phyloP scores from a whole-genome alignment of 2,329 filamentous ascomycete genomes.

The Cladobotryum mycophilum region DNA sequence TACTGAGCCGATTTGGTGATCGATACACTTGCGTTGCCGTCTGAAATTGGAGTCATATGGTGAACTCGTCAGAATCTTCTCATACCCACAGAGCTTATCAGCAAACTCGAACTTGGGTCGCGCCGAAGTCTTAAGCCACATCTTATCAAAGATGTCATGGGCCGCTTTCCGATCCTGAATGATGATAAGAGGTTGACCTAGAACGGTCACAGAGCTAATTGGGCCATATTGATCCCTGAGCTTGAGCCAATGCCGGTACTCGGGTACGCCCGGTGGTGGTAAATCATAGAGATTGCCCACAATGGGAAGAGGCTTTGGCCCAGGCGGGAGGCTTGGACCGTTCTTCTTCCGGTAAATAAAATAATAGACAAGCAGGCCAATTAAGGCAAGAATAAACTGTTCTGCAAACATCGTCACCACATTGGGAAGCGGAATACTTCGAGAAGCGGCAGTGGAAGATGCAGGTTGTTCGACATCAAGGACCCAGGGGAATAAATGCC shows the following conservation, averaged over 20 bases:
- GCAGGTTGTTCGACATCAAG: no score
- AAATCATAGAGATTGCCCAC: conserved; percentile 42
- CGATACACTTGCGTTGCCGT: conserved; percentile 2
- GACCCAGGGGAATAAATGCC: no score
- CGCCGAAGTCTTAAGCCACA: neutral
- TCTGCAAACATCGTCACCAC: no score
- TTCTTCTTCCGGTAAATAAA: conserved; percentile 1
- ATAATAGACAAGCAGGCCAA: neutral
- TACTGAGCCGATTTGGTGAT: conserved; percentile 3
- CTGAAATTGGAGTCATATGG: neutral
- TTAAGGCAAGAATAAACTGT: no score
- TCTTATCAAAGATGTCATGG: neutral
- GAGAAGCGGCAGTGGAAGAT: no score
- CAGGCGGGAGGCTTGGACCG: conserved; percentile 16
- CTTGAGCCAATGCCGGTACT: conserved; percentile 30
- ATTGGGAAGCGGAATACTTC: no score
- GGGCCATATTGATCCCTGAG: conserved; percentile 26
- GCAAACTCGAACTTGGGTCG: conserved; percentile 3
- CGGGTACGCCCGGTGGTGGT: conserved; percentile 26
- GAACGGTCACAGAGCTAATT: conserved; percentile 2
- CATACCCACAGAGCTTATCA: conserved; percentile 1
- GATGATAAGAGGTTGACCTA: conserved; percentile 1
- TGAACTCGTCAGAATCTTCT: neutral
- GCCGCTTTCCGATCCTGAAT: conserved; percentile 1
- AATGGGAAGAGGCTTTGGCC: conserved; percentile 31